Percentiles rank a stretch among this genome's conserved stretches.
Conservation (phyloP, 306 rosid genomes). For the Acacia confusa region DNA sequence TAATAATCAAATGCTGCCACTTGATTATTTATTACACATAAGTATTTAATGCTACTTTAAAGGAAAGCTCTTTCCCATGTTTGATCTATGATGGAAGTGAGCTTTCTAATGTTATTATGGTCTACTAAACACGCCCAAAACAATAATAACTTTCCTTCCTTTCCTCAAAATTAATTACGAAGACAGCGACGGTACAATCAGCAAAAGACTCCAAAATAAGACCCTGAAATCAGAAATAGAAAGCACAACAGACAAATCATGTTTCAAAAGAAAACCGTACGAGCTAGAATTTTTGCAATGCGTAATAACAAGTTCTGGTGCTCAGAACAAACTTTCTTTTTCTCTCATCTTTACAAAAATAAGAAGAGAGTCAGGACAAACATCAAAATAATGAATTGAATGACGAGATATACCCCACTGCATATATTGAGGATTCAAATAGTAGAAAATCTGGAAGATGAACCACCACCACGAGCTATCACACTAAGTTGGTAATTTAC, state of each 20-base stretch:
- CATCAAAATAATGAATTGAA: slow-evolving; percentile 16
- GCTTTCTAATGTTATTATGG: not conserved
- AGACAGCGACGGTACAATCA: not conserved
- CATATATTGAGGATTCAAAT: slow-evolving; percentile 29
- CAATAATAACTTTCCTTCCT: not conserved
- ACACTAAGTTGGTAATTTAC: slow-evolving; percentile 30
- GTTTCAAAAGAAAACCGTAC: not conserved
- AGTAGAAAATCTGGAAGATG: slow-evolving; percentile 26
- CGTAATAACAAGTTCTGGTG: not conserved
- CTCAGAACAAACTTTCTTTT: not conserved
- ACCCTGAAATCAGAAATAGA: not conserved
- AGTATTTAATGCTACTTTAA: too few relatives aligned
- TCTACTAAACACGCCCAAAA: not conserved
- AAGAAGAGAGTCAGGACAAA: not conserved
- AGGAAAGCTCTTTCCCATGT: not conserved
- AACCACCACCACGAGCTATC: slow-evolving; percentile 27
- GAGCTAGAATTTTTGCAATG: too few relatives aligned
- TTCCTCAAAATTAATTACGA: not conserved
- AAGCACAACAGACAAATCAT: not conserved
- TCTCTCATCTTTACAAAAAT: not conserved
- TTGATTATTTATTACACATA: too few relatives aligned
- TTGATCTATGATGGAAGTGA: not conserved
- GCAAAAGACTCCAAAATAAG: not conserved
- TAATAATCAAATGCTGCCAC: too few relatives aligned
- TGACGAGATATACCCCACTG: slow-evolving; percentile 22